Percentiles rank a stretch among this genome's conserved stretches.
Evolutionary conservation across 306 rosid genomes (phyloP).

Genomic region (Dryas drummondii): DNA sequence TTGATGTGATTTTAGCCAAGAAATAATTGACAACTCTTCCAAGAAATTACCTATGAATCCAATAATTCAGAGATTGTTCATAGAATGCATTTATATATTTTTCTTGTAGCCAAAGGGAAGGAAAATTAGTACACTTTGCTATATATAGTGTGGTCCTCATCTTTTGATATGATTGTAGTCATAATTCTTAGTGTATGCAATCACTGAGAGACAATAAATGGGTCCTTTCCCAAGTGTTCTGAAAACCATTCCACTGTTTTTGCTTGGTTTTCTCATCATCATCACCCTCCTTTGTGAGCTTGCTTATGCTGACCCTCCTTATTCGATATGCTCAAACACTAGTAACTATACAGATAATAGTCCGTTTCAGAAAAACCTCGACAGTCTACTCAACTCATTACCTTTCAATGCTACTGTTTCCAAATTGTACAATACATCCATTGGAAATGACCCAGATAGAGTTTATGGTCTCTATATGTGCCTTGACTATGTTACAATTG

Average conservation of each 20-base stretch:
- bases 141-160: not conserved
- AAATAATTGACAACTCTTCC: not conserved
- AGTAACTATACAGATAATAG: not conserved
- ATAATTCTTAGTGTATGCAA: not conserved
- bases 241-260: conserved; percentile 14
- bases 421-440: conserved; percentile 10
- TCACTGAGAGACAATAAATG: conserved; percentile 10
- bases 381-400: conserved; percentile 8
- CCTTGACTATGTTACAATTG: conserved; percentile 7
- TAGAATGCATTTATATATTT: too few species aligned
- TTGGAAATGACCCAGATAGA: conserved; percentile 11
- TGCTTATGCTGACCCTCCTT: conserved; percentile 24
- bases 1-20: not conserved
- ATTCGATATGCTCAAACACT: conserved; percentile 1
- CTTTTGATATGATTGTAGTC: not conserved
- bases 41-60: not conserved
- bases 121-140: not conserved
- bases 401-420: conserved; percentile 21
- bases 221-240: conserved; percentile 10
- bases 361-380: conserved; percentile 23
- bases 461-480: conserved; percentile 26
- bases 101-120: not conserved
- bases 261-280: conserved; percentile 23
- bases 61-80: too few species aligned
- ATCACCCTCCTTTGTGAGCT: not conserved